Base-by-base conservation (phyloP, 2,329 filamentous ascomycete genomes). In the Aspergillus fructus region DNA sequence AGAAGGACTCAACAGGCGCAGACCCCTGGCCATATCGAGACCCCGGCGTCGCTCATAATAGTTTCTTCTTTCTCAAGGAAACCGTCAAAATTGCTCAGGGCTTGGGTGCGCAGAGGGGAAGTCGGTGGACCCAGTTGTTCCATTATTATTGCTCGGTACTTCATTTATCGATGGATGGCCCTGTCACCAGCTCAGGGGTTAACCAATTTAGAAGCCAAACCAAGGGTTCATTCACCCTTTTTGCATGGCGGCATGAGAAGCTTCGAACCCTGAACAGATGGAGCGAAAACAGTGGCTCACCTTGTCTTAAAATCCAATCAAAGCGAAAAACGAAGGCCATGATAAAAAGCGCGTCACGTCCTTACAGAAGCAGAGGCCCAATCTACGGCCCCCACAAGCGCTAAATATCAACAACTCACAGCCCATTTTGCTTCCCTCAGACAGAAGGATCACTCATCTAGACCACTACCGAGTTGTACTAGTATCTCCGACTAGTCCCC, bases 381-480 rank as follows among this genome's bases (percentile, higher is more conserved):
- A 46, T 34, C 27, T 43, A 30, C 27, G 49, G 41, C 50, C 50
- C 50, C 27, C 30, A 53, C 41, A 53, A 30, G 40, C 17, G 24
- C 37, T 30, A 23, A 19, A 13, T 19, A 49, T 5, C 47, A 49
- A 49, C 47, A 49, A 49, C 15, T 49, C 33, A 40, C 19, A 40
- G 33, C 30, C 21, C 45, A 21, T 48, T 30, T 11, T 8, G 24
- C 39, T 45, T 17, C n/a, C 17, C 27, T 52, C 49, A 34, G 24
- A 34, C 39, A 43, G 21, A 43, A 40, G n/a, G 40, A 24, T 37
- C 40, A 17, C 17, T 15, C 42, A 41, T 48, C 52, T 54, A 48
- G 52, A 54, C 52, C 43, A 45, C 43, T 54, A 46, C 51, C 41
- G 42, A 53, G 43, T 46, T 27, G 17, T 46, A 33, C 24, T 56